Evolutionary conservation across 2,329 filamentous ascomycete genomes (phyloP), one percentile per base, ranked within the genome.

Genomic region (Xylariaceae sp.): DNA sequence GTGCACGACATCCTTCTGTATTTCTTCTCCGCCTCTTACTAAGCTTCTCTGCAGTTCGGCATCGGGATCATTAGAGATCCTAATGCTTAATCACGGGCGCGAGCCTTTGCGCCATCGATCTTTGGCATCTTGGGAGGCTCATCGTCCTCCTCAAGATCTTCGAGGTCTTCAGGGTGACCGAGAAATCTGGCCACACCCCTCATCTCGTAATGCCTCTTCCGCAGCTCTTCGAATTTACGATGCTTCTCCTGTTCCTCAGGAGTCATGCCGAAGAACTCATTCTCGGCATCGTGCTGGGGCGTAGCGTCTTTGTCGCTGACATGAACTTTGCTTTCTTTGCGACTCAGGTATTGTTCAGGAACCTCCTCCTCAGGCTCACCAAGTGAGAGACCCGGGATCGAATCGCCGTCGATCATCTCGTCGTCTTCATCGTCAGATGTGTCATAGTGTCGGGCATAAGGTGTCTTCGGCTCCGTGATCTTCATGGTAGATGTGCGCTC

Each of bases 171-270:
- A 2, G 88, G 85, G 69, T 90, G 88, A 11, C 91, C 92, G 65
- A 99, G 83, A 56, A 97, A 77, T 70, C 87, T 84, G 69, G 94
- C 96, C 60, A 97, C 92, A 71, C 94, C 89, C 77, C 85, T 91
- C 94, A 99, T 99, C 81, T 99, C 94, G 76, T 99, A 99, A 76
- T 99, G 94, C 79, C 87, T 93, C 86, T 94, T 97, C 71, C 94
- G 85, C 79, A 91, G 82, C 77, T 90, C 82, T 77, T 97, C 92
- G 73, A 99, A 99, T 72, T 89, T 86, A 71, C 83, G 85, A 75
- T 99, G 94, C 80, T 97, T 97, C 78, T 94, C 91, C 63, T 80
- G 80, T 73, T 96, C 92, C 73, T 96, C 91, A 48, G 82, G 76
- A 59, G 78, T 84, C 69, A 86, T 73, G 41, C 82, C 82, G 18